These are phyloP conservation scores for Penicillium sp. DNA, from an alignment of 2,329 filamentous ascomycete genomes.

Conservation along the genomic window DNA sequence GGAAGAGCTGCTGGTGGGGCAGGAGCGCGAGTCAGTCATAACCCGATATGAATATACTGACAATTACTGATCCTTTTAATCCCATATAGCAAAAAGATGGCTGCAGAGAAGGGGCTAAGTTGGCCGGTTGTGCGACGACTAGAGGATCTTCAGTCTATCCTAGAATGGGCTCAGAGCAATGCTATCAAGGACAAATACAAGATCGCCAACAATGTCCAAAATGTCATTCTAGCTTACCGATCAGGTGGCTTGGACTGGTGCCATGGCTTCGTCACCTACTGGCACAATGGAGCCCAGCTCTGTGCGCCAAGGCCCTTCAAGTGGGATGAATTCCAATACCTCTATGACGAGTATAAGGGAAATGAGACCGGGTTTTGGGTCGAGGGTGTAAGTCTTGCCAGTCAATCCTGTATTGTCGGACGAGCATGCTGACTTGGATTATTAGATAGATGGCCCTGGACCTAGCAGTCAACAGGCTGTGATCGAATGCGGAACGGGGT, in stretches of 20 bases:
- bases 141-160: background rate
- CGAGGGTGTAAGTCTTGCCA: background rate
- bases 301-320: background rate
- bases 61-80: background rate
- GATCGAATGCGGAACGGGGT: background rate
- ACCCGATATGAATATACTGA: background rate
- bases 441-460: background rate
- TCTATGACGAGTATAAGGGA: background rate
- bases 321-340: background rate
- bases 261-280: background rate
- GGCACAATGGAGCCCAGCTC: background rate
- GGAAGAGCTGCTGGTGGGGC: background rate
- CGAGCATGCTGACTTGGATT: background rate
- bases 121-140: background rate
- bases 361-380: background rate
- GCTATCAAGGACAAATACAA: background rate
- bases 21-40: background rate
- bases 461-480: background rate
- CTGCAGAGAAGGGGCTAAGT: background rate
- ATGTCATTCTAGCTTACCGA: background rate
- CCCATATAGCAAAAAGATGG: background rate
- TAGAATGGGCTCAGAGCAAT: background rate
- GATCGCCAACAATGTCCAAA: background rate
- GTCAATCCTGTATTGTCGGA: accelerated
- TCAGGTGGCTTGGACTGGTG: background rate